Evolutionary conservation across 2,329 filamentous ascomycete genomes (phyloP), one percentile per base, ranked within the genome.

Genomic region (Clonostachys chloroleuca): DNA sequence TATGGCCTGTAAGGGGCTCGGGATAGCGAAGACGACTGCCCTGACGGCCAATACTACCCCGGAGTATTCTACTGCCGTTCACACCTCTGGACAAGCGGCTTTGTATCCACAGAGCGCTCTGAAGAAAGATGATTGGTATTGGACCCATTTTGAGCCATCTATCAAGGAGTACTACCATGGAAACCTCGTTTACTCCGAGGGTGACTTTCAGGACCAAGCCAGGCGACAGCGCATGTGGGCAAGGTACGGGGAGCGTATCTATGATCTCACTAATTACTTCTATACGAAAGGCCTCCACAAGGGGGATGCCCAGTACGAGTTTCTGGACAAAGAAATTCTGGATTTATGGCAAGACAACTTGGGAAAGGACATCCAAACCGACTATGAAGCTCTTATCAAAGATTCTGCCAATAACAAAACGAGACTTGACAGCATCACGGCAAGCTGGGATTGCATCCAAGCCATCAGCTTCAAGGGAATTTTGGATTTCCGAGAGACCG

Each of bases 201-300:
- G 67, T 2, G 72, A 70, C 2, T 73, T 99, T 50, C 68, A 78
- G 49, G 69, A 66, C 0, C 75, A 95, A 52, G 94, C 91, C 17
- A 62, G 80, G 30, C 69, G 87, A 34, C 76, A 82, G 46, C 85
- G 87, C 56, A 78, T 80, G 60, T 97, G 94, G 91, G 86, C 89
- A 52, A 86, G 87, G 47, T 81, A 95, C 51, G 75, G 89, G 33
- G 75, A 84, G 47, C 79, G 78, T 45, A 76, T 99, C 17, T 97
- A 94, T 62, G 95, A 99, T 62, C 68, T 99, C 46, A 95, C 89
- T 0, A 82, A 97, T 63, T 99, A 99, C 69, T 92, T 92, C 67
- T 75, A 90, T 60, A 96, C 91, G 0, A 68, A 84, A 40, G 70
- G 85, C 9, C 54, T 73, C 17, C 72, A 77, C 58, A 74, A 83